Conservation (phyloP, 202 grass and related monocot genomes). For the Zizania palustris region DNA sequence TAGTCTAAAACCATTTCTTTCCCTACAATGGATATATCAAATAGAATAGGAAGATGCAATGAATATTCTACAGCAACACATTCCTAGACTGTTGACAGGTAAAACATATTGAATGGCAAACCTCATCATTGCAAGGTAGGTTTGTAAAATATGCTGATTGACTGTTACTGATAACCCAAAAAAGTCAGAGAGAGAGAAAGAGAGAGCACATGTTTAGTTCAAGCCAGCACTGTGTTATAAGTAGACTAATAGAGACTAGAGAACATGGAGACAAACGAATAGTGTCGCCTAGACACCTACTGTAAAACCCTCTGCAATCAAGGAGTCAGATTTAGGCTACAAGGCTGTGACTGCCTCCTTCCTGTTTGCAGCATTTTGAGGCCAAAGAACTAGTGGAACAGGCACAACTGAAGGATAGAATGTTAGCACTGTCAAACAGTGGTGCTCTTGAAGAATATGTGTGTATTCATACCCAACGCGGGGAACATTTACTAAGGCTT, state of each 20-base stretch:
- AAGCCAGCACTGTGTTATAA: background rate
- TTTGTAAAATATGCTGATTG: slow-evolving; percentile 32
- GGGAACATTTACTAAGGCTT: slow-evolving; percentile 14
- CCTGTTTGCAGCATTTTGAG: slow-evolving; percentile 10
- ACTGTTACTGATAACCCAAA: slow-evolving; percentile 8
- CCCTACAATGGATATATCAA: background rate
- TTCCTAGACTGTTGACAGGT: slow-evolving; percentile 22
- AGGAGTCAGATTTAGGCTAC: slow-evolving; percentile 21
- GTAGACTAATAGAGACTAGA: slow-evolving; percentile 1
- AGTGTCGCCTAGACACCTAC: slow-evolving; percentile 5
- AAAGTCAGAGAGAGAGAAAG: slow-evolving; percentile 10
- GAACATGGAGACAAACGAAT: slow-evolving; percentile 23
- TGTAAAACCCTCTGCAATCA: slow-evolving; percentile 23
- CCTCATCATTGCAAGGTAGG: slow-evolving; percentile 5
- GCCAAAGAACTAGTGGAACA: slow-evolving; percentile 26
- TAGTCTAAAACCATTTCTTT: slow-evolving; percentile 7
- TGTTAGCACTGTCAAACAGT: slow-evolving; percentile 10
- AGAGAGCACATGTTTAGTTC: slow-evolving; percentile 28
- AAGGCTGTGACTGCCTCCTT: slow-evolving; percentile 4
- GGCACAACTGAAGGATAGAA: slow-evolving; percentile 28
- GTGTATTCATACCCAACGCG: slow-evolving; percentile 14
- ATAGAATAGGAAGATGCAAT: slow-evolving; percentile 15
- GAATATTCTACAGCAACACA: slow-evolving; percentile 23
- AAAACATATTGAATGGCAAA: slow-evolving; percentile 42
- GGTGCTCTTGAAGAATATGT: slow-evolving; percentile 25